Percentiles rank a stretch among this genome's conserved stretches.
Conservation (phyloP, 192 early-diverging fungal genomes). For the Coemansia sp. region DNA sequence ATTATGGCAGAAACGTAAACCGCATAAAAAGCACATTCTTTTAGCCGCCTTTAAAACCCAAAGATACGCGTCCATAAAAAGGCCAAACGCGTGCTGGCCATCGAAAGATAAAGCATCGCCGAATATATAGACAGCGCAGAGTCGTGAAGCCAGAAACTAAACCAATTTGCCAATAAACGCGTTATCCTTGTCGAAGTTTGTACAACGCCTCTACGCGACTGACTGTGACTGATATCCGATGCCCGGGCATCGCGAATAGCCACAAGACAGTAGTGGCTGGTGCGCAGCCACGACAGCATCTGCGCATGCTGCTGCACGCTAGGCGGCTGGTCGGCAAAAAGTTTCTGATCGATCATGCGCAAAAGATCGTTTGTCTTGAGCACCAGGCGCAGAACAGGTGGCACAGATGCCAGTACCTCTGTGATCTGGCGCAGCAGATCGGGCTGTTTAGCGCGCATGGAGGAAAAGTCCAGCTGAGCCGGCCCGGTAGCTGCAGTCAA, state of each 20-base stretch:
- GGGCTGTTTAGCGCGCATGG: conserved; percentile 59
- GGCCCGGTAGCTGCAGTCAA: conserved; percentile 47
- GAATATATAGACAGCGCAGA: conserved; percentile 18
- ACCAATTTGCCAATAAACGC: conserved; percentile 24
- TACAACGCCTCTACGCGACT: conserved; percentile 14
- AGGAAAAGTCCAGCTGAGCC: conserved; percentile 51
- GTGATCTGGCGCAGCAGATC: conserved; percentile 73
- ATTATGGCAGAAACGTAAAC: no score
- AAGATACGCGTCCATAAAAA: background rate
- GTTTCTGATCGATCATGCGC: conserved; percentile 63
- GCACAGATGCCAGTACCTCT: conserved; percentile 78
- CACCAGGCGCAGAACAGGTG: conserved; percentile 79
- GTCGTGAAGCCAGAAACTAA: conserved; percentile 31
- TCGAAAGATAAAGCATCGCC: conserved; percentile 10
- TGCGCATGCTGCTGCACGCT: conserved; percentile 46
- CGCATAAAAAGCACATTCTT: no score
- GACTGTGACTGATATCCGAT: conserved; percentile 25
- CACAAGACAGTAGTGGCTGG: conserved; percentile 46
- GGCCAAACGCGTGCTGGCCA: background rate
- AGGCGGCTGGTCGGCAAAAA: conserved; percentile 49
- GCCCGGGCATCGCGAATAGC: conserved; percentile 41
- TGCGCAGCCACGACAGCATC: conserved; percentile 39
- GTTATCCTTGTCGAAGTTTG: conserved; percentile 10
- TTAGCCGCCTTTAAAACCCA: background rate
- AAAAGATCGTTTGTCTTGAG: conserved; percentile 93